phyloP scores from a whole-genome alignment of 108 stramenopile genomes.

The Licmophora abbreviata region DNA sequence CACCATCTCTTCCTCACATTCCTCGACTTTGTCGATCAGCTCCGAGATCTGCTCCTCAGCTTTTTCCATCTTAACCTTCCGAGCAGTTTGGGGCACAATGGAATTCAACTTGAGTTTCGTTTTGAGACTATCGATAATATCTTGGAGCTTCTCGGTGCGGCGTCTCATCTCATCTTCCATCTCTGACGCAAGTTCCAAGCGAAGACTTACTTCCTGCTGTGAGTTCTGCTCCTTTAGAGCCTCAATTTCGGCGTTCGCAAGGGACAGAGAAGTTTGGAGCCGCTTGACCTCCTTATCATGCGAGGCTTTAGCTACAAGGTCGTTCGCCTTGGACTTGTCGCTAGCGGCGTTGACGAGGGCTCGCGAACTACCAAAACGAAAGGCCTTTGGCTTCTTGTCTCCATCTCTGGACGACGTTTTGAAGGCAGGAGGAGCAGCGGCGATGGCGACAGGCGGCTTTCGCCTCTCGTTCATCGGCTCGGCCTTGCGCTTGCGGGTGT shows the following conservation, averaged over 20 bases:
- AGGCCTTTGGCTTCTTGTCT: constrained; percentile 4
- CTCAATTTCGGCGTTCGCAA: constrained; percentile 21
- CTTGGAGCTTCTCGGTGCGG: constrained; percentile 48
- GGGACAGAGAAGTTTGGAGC: constrained; percentile 7
- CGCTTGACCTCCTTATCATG: constrained; percentile 7
- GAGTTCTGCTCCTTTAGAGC: constrained; percentile 40
- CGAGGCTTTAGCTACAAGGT: neutral
- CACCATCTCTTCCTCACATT: constrained; percentile 79
- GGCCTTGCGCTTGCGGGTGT: constrained; percentile 30
- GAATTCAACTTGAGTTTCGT: constrained; percentile 16
- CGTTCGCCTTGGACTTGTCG: too few relatives aligned
- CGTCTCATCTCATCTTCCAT: constrained; percentile 74
- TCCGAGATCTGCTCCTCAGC: constrained; percentile 47
- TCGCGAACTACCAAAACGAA: too few relatives aligned
- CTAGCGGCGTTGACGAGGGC: too few relatives aligned
- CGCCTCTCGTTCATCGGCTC: too few relatives aligned
- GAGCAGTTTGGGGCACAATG: constrained; percentile 9
- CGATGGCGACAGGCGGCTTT: constrained; percentile 6
- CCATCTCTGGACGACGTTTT: constrained; percentile 8
- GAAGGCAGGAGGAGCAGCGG: constrained; percentile 3
- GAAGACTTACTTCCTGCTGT: constrained; percentile 47
- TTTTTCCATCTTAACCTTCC: constrained; percentile 32
- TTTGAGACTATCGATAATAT: constrained; percentile 43
- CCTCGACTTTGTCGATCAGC: constrained; percentile 64
- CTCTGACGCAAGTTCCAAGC: constrained; percentile 69